Evolutionary conservation across 768 basidiomycete genomes (phyloP).

Genomic region (Stropharia rugosoannulata): DNA sequence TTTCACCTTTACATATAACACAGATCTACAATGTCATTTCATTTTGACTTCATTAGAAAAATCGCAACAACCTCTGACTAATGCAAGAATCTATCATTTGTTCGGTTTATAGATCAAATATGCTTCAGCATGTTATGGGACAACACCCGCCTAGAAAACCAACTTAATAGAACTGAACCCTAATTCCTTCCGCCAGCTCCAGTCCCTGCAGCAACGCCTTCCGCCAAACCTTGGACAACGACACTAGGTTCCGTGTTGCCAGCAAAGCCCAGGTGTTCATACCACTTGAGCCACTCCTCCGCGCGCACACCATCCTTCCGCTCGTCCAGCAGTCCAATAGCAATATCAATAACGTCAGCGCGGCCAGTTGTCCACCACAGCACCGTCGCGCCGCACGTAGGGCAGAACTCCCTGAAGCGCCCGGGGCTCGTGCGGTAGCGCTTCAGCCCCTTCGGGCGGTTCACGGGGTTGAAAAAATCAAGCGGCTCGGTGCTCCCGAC

Average conservation of each 20-base stretch:
- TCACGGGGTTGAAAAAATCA: background rate
- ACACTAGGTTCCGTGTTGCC: background rate
- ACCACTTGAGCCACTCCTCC: background rate
- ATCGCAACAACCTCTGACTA: no score
- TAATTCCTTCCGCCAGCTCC: no score
- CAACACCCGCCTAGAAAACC: no score
- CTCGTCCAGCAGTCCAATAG: background rate
- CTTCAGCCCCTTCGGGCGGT: conserved; percentile 19
- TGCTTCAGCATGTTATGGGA: no score
- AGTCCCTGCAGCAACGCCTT: background rate
- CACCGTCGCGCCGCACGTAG: conserved; percentile 28
- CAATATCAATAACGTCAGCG: conserved; percentile 16
- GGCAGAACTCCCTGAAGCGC: conserved; percentile 25
- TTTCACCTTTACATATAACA: no score
- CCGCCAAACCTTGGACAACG: background rate
- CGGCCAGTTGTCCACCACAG: conserved; percentile 26
- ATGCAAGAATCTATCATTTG: no score
- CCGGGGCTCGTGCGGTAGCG: conserved; percentile 24
- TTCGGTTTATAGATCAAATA: no score
- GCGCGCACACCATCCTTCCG: background rate
- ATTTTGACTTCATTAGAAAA: no score
- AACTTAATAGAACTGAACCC: no score
- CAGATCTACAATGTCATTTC: no score
- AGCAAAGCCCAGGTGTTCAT: background rate
- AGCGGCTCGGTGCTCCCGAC: background rate